Conservation (phyloP, 768 basidiomycete genomes). For the Hygrophorus pudorinus region DNA sequence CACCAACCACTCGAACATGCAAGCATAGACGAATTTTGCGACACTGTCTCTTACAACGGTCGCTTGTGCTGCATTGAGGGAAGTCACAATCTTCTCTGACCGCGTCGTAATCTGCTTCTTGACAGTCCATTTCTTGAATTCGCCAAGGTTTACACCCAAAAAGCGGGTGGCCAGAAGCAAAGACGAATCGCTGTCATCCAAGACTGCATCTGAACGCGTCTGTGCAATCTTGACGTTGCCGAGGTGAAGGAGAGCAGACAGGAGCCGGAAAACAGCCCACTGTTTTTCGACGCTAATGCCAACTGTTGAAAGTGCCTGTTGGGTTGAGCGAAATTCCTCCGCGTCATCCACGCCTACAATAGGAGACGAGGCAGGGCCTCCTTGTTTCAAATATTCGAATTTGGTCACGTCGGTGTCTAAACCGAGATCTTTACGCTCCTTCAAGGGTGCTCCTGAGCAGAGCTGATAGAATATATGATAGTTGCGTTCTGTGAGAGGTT, state of each 20-base stretch:
- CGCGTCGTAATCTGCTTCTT: conserved; percentile 96
- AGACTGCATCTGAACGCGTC: conserved; percentile 67
- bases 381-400: conserved; percentile 90
- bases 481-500: conserved; percentile 93
- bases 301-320: conserved; percentile 91
- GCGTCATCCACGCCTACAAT: conserved; percentile 93
- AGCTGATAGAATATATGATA: conserved; percentile 99
- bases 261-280: conserved; percentile 93
- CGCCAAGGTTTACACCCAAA: conserved; percentile 78
- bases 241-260: conserved; percentile 92
- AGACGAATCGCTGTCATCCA: conserved; percentile 77
- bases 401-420: conserved; percentile 77
- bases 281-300: conserved; percentile 97
- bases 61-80: conserved; percentile 80
- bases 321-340: conserved; percentile 89
- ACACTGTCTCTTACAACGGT: conserved; percentile 93
- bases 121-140: conserved; percentile 98
- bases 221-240: conserved; percentile 92
- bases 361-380: conserved; percentile 77
- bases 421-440: conserved; percentile 92
- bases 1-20: conserved; percentile 97
- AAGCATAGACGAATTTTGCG: conserved; percentile 97
- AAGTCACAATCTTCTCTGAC: conserved; percentile 89
- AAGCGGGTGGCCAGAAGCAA: conserved; percentile 79
- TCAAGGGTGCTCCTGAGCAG: conserved; percentile 91